These are phyloP conservation scores for Candida pseudoviswanathii DNA, from an alignment of 1,139 yeast genomes.

Conservation along the genomic window DNA sequence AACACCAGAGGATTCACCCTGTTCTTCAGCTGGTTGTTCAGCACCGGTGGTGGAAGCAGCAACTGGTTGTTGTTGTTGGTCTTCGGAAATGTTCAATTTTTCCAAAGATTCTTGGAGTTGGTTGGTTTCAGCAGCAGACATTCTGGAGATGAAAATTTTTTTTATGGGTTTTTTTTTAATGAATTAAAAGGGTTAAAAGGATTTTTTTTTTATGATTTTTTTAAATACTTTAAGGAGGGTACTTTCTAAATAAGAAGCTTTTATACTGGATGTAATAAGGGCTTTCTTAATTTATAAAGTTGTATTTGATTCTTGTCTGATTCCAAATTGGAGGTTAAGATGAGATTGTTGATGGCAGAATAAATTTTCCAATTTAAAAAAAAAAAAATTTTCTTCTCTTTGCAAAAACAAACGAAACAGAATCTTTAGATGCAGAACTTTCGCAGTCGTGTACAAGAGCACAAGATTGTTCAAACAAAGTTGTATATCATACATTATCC, in stretches of 20 bases:
- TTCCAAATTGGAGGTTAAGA: slow-evolving; percentile 7
- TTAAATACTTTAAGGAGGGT: slow-evolving; percentile 6
- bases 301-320: slow-evolving; percentile 4
- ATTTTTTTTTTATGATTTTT: slow-evolving; percentile 11
- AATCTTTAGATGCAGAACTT: too few species aligned
- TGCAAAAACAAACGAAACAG: too few species aligned
- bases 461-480: too few species aligned
- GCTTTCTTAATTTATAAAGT: slow-evolving; percentile 8
- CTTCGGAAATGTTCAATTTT: slow-evolving; percentile 47
- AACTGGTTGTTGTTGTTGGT: slow-evolving; percentile 15
- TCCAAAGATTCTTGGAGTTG: slow-evolving; percentile 60
- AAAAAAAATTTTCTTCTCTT: not conserved
- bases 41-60: slow-evolving; percentile 23
- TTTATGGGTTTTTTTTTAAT: slow-evolving; percentile 12
- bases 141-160: slow-evolving; percentile 18
- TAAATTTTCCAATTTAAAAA: not conserved
- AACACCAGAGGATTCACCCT: slow-evolving; percentile 34
- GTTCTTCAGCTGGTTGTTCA: slow-evolving; percentile 27
- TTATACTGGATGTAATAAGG: not conserved
- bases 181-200: slow-evolving; percentile 7
- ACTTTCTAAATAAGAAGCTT: slow-evolving; percentile 8
- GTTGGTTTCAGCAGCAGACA: slow-evolving; percentile 54
- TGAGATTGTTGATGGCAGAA: slow-evolving; percentile 4
- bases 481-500: not conserved
- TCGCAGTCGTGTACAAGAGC: too few species aligned